Conservation (phyloP, 805 yeast genomes). For the Candida krabiensis region DNA sequence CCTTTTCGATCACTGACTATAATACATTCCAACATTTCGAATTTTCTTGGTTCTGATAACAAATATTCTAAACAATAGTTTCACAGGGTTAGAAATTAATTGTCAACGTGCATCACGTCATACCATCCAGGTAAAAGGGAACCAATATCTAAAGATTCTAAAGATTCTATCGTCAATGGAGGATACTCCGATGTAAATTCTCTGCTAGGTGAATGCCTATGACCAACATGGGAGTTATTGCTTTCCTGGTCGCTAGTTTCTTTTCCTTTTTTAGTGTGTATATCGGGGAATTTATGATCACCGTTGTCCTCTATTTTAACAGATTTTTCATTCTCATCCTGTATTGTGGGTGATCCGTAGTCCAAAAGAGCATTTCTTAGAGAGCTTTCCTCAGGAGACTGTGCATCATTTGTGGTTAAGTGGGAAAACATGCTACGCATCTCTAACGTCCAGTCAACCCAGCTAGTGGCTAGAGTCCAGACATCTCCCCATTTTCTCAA, state of each 20-base stretch:
- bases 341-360: conserved; percentile 14
- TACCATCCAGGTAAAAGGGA: conserved; percentile 18
- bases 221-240: too few species aligned
- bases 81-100: too few species aligned
- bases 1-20: too few species aligned
- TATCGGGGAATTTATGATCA: not conserved
- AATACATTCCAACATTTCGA: too few species aligned
- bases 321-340: conserved; percentile 13
- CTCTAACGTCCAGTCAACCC: conserved; percentile 30
- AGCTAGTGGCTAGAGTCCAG: conserved; percentile 34
- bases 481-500: conserved; percentile 29
- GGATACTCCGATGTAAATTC: conserved; percentile 1
- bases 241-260: not conserved
- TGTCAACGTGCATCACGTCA: conserved; percentile 14
- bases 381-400: conserved; percentile 5
- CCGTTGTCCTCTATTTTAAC: conserved; percentile 1
- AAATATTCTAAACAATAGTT: too few species aligned
- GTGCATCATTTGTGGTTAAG: conserved; percentile 1
- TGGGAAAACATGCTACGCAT: conserved; percentile 21
- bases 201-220: not conserved
- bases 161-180: conserved; percentile 1
- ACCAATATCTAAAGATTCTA: conserved; percentile 16
- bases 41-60: too few species aligned
- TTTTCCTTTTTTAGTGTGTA: too few species aligned
- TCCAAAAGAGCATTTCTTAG: conserved; percentile 10